phyloP scores from a whole-genome alignment of 192 early-diverging fungal species.

The Backusella liffmaniae region DNA sequence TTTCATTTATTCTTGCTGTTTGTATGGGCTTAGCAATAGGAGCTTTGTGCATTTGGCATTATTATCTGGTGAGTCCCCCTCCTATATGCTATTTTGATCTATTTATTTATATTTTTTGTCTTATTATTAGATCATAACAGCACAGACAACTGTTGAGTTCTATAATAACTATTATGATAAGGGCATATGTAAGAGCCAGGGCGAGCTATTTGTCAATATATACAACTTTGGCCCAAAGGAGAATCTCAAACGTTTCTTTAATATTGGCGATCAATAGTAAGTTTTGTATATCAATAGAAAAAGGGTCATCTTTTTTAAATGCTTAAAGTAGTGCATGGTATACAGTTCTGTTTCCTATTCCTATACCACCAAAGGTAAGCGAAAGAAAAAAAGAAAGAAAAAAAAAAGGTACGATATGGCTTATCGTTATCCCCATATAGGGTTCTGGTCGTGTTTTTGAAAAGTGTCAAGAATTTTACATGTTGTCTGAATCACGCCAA shows the following conservation, averaged over 20 bases:
- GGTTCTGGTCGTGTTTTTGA: slow-evolving; percentile 27
- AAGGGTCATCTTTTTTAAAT: not conserved
- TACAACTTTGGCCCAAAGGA: slow-evolving; percentile 47
- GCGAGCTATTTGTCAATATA: slow-evolving; percentile 44
- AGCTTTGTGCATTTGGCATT: slow-evolving; percentile 54
- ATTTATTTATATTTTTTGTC: not conserved
- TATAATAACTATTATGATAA: slow-evolving; percentile 57
- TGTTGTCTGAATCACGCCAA: slow-evolving; percentile 18
- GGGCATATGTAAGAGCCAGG: slow-evolving; percentile 43
- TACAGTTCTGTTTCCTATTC: slow-evolving; percentile 47
- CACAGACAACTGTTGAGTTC: slow-evolving; percentile 60
- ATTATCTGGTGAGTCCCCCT: slow-evolving; percentile 46
- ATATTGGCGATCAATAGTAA: slow-evolving; percentile 50
- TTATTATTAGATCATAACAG: slow-evolving; percentile 42
- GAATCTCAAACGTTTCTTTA: slow-evolving; percentile 51
- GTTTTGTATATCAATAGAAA: not conserved
- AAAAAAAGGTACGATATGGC: not conserved
- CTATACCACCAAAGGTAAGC: slow-evolving; percentile 43
- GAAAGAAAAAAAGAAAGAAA: not conserved
- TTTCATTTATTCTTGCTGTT: slow-evolving; percentile 49
- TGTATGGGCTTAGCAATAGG: slow-evolving; percentile 51
- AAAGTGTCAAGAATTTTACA: slow-evolving; percentile 32
- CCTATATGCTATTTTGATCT: not conserved
- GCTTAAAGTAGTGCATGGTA: slow-evolving; percentile 45
- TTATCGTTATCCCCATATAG: not conserved